These are phyloP conservation scores for Ascochyta koolunga DNA, from an alignment of 2,329 filamentous ascomycete genomes.

Conservation along the genomic window DNA sequence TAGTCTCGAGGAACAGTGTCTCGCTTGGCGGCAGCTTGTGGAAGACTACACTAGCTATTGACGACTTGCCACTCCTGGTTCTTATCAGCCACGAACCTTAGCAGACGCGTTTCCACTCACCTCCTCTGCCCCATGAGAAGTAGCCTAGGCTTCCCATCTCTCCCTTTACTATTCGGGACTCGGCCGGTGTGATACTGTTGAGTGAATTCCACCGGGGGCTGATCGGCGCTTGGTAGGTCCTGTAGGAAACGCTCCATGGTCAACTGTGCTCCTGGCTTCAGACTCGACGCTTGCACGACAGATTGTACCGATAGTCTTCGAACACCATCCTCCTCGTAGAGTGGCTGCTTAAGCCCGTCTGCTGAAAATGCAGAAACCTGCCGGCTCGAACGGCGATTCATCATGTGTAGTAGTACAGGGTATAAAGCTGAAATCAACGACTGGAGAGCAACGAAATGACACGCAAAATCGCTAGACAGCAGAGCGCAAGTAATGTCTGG, in stretches of 20 bases:
- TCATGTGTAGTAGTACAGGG: constrained; percentile 37
- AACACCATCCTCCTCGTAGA: constrained; percentile 6
- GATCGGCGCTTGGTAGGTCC: constrained; percentile 51
- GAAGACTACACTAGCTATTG: constrained; percentile 98
- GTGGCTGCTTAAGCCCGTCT: constrained; percentile 16
- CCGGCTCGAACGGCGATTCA: constrained; percentile 15
- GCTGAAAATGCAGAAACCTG: constrained; percentile 15
- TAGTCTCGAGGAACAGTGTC: constrained; percentile 94
- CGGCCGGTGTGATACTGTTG: constrained; percentile 52
- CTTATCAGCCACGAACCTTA: constrained; percentile 18
- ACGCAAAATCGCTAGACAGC: constrained; percentile 4
- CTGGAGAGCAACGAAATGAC: neutral
- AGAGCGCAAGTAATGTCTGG: constrained; percentile 4
- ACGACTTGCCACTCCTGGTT: constrained; percentile 91
- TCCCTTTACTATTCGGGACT: constrained; percentile 56
- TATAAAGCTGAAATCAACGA: constrained; percentile 28
- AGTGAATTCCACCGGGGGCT: constrained; percentile 44
- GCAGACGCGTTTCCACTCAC: constrained; percentile 55
- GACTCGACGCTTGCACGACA: constrained; percentile 31
- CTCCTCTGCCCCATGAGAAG: constrained; percentile 94
- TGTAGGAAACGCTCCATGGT: constrained; percentile 52
- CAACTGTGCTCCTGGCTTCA: constrained; percentile 49
- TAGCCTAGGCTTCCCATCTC: constrained; percentile 77
- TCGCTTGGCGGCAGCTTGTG: constrained; percentile 96
- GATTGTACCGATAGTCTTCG: constrained; percentile 27